Evolutionary conservation across 352 stramenopile species (phyloP).

Genomic region (Phytophthora palmivora): DNA sequence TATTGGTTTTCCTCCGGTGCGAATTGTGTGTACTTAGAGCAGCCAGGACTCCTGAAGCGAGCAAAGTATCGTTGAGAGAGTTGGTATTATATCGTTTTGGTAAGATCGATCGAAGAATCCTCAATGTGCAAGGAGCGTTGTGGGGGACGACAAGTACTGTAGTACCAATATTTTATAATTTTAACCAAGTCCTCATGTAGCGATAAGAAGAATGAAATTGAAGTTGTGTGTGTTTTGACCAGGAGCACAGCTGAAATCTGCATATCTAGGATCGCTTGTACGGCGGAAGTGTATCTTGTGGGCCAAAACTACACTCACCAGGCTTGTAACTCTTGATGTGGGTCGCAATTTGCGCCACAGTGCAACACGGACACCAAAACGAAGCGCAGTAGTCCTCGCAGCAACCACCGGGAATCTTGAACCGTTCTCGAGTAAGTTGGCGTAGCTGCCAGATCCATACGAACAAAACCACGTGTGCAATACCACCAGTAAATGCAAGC

Average conservation of each 20-base stretch:
- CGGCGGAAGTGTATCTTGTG: constrained; percentile 40
- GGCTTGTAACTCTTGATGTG: constrained; percentile 62
- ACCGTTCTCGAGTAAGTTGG: constrained; percentile 32
- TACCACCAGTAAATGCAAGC: constrained; percentile 9
- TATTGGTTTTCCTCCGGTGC: too few species aligned
- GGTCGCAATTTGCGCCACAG: constrained; percentile 53
- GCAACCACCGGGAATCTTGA: constrained; percentile 44
- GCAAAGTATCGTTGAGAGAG: too few species aligned
- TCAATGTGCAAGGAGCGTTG: too few species aligned
- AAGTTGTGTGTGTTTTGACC: too few species aligned
- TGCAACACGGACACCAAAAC: constrained; percentile 47
- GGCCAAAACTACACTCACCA: constrained; percentile 45
- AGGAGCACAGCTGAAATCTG: neutral
- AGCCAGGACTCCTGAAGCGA: too few species aligned
- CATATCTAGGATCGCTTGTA: constrained; percentile 21
- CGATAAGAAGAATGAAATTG: too few species aligned
- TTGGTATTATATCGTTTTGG: too few species aligned
- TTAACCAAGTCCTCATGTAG: too few species aligned
- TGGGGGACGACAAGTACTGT: too few species aligned
- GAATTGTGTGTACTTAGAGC: too few species aligned
- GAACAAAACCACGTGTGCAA: constrained; percentile 17
- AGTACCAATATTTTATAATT: too few species aligned
- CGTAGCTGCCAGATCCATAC: constrained; percentile 32
- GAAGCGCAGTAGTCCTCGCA: constrained; percentile 39
- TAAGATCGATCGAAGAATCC: too few species aligned